Evolutionary conservation across 176 grass and related monocot species (phyloP).

Genomic region (Hyparrhenia diplandra): DNA sequence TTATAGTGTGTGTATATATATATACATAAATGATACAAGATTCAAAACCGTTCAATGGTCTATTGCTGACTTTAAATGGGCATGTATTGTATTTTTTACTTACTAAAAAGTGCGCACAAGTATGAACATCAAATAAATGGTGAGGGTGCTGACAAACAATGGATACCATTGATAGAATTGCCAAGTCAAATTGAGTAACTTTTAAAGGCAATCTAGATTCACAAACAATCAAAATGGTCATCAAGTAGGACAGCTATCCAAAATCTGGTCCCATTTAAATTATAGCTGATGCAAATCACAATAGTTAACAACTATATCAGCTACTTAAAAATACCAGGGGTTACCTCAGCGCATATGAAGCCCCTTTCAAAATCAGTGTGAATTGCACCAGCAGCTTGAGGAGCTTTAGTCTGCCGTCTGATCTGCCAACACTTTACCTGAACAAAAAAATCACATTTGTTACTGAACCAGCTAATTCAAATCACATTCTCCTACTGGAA

Average conservation of each 20-base stretch:
- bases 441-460: constrained; percentile 12
- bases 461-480: neutral
- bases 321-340: too few species aligned
- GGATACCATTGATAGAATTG: neutral
- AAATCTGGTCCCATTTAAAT: neutral
- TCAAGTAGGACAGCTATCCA: neutral
- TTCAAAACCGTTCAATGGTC: neutral
- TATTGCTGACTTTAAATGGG: neutral
- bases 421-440: constrained; percentile 99
- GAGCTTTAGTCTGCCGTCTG: constrained; percentile 83
- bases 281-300: neutral
- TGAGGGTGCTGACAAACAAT: neutral
- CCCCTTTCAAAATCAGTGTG: constrained; percentile 99
- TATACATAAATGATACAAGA: neutral
- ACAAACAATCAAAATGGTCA: neutral
- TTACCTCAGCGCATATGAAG: constrained; percentile 96
- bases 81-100: neutral
- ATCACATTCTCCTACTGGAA: constrained; percentile 1
- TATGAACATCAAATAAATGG: neutral
- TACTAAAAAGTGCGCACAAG: neutral
- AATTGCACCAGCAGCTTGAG: constrained; percentile 94
- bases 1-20: neutral
- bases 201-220: neutral
- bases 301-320: neutral
- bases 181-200: neutral